phyloP scores from a whole-genome alignment of 2,329 filamentous ascomycete species.

The Ophiostoma angusticollis region DNA sequence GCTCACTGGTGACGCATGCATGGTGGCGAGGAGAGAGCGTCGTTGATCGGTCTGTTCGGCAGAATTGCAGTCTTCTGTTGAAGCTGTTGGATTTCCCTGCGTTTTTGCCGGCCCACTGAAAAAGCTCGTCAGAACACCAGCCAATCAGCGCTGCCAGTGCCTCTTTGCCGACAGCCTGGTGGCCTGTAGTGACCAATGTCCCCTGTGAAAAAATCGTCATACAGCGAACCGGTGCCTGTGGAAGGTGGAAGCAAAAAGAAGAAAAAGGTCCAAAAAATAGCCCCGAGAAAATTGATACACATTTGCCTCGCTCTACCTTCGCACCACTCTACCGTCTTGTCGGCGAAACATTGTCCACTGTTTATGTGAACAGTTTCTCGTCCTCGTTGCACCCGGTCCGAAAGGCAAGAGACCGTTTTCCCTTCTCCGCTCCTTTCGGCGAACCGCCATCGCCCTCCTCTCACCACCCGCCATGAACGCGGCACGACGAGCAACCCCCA shows the following conservation, averaged over 20 bases:
- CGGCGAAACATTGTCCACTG: not conserved
- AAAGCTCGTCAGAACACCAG: slow-evolving; percentile 1
- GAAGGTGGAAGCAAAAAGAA: slow-evolving; percentile 2
- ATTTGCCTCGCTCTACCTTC: slow-evolving; percentile 3
- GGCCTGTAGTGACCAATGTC: slow-evolving; percentile 8
- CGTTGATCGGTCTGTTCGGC: too few species aligned
- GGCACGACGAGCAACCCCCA: slow-evolving; percentile 31
- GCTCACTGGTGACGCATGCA: slow-evolving; percentile 31
- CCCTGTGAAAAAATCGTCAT: slow-evolving; percentile 7
- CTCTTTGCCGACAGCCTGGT: too few species aligned
- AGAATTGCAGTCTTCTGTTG: too few species aligned
- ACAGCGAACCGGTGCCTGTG: slow-evolving; percentile 3
- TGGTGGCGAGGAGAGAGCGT: slow-evolving; percentile 16
- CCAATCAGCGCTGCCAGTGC: slow-evolving; percentile 9
- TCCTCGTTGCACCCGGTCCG: slow-evolving; percentile 1
- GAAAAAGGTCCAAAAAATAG: slow-evolving; percentile 9
- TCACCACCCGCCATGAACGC: slow-evolving; percentile 25
- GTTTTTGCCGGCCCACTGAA: not conserved
- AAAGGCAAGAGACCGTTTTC: slow-evolving; percentile 7
- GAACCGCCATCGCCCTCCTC: not conserved
- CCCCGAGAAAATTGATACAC: slow-evolving; percentile 9
- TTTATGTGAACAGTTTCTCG: too few species aligned
- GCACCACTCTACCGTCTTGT: not conserved
- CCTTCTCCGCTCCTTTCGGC: not conserved
- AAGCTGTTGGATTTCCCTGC: too few species aligned